Base-by-base conservation (phyloP, 345 rosid species). In the Adansonia digitata region DNA sequence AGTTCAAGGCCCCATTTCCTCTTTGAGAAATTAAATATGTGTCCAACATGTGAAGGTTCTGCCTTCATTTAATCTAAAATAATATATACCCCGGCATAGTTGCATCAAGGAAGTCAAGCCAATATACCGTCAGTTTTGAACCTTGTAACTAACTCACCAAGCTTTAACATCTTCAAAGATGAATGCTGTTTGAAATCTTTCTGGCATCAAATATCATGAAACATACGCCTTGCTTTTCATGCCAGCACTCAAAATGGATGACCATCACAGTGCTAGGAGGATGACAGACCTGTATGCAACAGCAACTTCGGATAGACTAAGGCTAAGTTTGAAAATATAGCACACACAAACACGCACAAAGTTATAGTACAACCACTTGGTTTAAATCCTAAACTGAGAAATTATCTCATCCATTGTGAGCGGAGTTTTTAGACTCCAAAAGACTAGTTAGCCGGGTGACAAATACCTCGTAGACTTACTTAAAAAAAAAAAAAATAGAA, bases 261-360 rank as follows among this genome's bases (percentile, higher is more conserved):
- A 73, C 39, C 75, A 73, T 59, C 56, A 18, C 53, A 57, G 9
- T 17, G 55, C 66, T 42, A 24, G 15, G 52, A 72, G 14, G 55
- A 72, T 17, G 55, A 72, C 48, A 57, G 57, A 45, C 75, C 75
- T 40, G 75, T 42, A 57, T 57, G 66, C 27, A 72, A 57, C 40
- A 72, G 51, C 76, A 61, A 31, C 69, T 73, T 13, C 31, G 34
- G 29, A 61, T 46, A 73, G 45, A 20, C 69, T 48, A 49, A n/a
- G n/a, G n/a, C n/a, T n/a, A n/a, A 73, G 42, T 7, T 43, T 1
- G n/a, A 20, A 61, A 60, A 52, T 26, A 1, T 6, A 69, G n/a
- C 42, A 48, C 8, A 31, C 2, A 10, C 18, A 35, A 35, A 49
- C 12, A 27, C 11, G 22, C 51, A 68, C 20, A 26, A 14, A 26